A percentile compares a stretch with the other conserved stretches of the same genome.
Evolutionary conservation across 1,284 basidiomycete genomes (phyloP).

Genomic region (Cystobasidiaceae sp.): DNA sequence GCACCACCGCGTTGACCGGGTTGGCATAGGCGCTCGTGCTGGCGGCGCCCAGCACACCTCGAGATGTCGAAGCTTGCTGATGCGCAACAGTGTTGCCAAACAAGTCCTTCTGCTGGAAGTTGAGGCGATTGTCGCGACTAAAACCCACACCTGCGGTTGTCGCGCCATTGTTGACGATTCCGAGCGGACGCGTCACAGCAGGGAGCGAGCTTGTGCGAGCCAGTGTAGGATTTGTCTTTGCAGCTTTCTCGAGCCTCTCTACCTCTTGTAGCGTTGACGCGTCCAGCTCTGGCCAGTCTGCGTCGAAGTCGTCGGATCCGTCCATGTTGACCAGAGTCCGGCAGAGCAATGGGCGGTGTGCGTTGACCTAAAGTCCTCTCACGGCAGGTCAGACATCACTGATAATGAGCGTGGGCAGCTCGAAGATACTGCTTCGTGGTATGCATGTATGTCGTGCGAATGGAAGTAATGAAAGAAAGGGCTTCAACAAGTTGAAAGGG

Average conservation of each 20-base stretch:
- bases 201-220: neutral
- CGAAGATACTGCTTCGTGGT: too few relatives aligned
- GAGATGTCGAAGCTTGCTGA: slow-evolving; percentile 12
- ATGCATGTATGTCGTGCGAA: too few relatives aligned
- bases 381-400: too few relatives aligned
- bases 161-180: slow-evolving; percentile 26
- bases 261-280: slow-evolving; percentile 7
- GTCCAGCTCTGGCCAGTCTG: neutral
- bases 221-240: neutral
- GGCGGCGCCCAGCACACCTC: slow-evolving; percentile 45
- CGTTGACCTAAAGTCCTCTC: too few relatives aligned
- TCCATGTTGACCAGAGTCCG: too few relatives aligned
- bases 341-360: too few relatives aligned
- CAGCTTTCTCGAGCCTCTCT: slow-evolving; percentile 3
- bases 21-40: slow-evolving; percentile 62
- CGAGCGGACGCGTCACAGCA: neutral
- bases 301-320: slow-evolving; percentile 8
- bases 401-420: too few relatives aligned
- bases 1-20: slow-evolving; percentile 56
- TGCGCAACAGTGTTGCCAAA: slow-evolving; percentile 34
- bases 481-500: too few relatives aligned
- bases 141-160: slow-evolving; percentile 31
- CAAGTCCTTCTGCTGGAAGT: slow-evolving; percentile 37
- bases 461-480: too few relatives aligned
- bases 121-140: slow-evolving; percentile 32